Evolutionary conservation across 495 filamentous ascomycete genomes (phyloP).

Genomic region (Talaromyces thailandensis): DNA sequence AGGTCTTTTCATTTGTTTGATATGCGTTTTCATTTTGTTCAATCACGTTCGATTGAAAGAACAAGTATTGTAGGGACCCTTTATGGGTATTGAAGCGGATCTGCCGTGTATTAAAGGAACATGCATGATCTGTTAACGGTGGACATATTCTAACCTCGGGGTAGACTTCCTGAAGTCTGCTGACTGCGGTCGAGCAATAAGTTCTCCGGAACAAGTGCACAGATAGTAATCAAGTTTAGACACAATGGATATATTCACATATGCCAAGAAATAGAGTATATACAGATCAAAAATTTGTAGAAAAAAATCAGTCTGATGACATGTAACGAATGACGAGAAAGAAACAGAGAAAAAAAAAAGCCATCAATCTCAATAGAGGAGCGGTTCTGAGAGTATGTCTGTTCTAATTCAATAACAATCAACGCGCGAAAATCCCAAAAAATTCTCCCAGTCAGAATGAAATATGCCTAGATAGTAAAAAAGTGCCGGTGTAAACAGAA

Average conservation of each 20-base stretch:
- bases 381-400: neutral
- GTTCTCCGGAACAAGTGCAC: no score
- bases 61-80: no score
- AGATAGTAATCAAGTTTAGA: neutral
- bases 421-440: neutral
- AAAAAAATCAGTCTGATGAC: neutral
- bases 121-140: no score
- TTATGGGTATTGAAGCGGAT: no score
- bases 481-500: constrained; percentile 6
- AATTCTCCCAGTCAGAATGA: constrained; percentile 7
- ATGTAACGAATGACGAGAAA: neutral
- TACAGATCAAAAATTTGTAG: neutral
- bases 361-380: constrained; percentile 1
- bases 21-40: neutral
- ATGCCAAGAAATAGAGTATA: neutral
- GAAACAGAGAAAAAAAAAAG: neutral
- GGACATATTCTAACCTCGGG: no score
- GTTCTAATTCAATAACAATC: neutral
- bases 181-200: neutral
- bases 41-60: no score
- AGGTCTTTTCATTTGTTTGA: neutral
- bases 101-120: no score
- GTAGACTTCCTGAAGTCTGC: no score
- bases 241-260: neutral
- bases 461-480: neutral